Evolutionary conservation across 257 asterid genomes (phyloP), one percentile per base, ranked within the genome.

Genomic region (Capsicum baccatum): DNA sequence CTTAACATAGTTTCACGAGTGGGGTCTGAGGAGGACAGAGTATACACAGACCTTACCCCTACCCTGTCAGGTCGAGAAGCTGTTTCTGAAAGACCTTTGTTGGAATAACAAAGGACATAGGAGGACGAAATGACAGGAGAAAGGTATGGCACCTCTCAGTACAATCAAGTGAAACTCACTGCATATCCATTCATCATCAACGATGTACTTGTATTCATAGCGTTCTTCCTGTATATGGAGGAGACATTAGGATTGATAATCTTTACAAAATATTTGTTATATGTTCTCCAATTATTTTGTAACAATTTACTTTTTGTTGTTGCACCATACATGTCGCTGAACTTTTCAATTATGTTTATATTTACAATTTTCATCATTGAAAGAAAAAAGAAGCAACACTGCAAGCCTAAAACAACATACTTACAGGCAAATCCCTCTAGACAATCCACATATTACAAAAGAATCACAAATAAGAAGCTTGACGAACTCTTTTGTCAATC

Each of bases 171-270:
- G 5, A 68, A 83, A 2, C 79, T 88, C 64, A 83, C 91, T 96
- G 92, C 89, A 84, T 82, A 70, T 67, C 99, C 98, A 94, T 85
- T 88, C 89, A 19, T 97, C 98, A 82, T 96, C 95, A 26, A 96
- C 94, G 8, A 96, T 83, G 83, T 93, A 94, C 90, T 96, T 94
- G 93, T 96, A 96, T 91, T 96, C 99, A 47, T 92, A 96, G 60
- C 6, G 87, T 63, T 98, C 99, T 92, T 93, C 99, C 99, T 96
- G 94, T 85, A 10, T 81, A 71, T 37, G 52, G 19, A 21, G 83
- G 73, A 80, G 66, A 78, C 57, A 17, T 76, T 54, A 54, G 48
- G 64, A 33, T 78, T 78, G 16, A 14, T 21, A 8, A 8, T 3
- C 26, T 76, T 7, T 21, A 21, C 0, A 35, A 14, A 73, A 48